These are phyloP conservation scores for Wallacemonas rigidus DNA, from an alignment of 208 protist genomes.

Conservation along the genomic window DNA sequence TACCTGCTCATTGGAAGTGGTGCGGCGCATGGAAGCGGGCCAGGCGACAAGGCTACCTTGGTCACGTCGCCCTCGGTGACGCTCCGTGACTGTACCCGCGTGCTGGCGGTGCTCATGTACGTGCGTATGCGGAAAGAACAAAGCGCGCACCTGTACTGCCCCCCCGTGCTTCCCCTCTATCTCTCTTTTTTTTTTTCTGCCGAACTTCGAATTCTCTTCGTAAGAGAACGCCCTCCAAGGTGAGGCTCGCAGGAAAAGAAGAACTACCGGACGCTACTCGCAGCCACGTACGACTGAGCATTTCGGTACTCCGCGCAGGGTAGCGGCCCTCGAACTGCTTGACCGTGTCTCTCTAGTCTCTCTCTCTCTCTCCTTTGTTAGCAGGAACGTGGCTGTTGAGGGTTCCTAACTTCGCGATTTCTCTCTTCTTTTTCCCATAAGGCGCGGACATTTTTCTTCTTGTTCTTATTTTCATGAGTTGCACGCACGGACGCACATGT, in stretches of 20 bases:
- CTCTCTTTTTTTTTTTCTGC: not conserved
- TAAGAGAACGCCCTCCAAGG: constrained; percentile 6
- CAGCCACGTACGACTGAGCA: not conserved
- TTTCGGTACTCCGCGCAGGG: no score
- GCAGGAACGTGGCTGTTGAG: not conserved
- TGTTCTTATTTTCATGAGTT: not conserved
- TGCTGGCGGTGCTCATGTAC: no score
- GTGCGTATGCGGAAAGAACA: no score
- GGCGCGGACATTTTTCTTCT: constrained; percentile 4
- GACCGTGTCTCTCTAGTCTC: no score
- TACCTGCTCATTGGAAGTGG: no score
- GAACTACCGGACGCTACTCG: not conserved
- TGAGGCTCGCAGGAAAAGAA: not conserved
- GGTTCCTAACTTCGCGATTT: not conserved
- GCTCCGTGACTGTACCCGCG: no score
- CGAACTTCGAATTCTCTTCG: not conserved
- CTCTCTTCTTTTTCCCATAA: not conserved
- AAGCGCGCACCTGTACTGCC: no score
- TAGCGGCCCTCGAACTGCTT: no score
- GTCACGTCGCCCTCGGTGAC: no score
- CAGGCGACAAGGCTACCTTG: no score
- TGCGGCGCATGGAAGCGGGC: no score
- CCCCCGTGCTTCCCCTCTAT: not conserved
- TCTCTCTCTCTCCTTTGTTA: not conserved
- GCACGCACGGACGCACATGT: constrained; percentile 8